A percentile compares a stretch with the other conserved stretches of the same genome.
These are phyloP conservation scores for Diplodia mutila DNA, from an alignment of 2,329 filamentous ascomycete species.

Conservation along the genomic window DNA sequence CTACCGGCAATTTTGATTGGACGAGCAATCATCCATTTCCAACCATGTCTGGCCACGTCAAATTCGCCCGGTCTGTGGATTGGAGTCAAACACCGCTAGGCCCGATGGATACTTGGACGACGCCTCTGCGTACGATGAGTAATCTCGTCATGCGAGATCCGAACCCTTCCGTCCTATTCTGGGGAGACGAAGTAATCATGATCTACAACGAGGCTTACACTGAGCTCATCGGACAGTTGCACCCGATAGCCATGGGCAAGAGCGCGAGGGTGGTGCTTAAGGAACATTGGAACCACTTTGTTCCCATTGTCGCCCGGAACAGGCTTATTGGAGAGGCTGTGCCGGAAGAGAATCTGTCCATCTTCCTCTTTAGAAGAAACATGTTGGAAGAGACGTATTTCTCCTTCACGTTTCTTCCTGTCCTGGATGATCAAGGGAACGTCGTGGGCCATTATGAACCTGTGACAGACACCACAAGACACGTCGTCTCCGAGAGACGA, in stretches of 20 bases:
- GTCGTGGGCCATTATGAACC: constrained; percentile 76
- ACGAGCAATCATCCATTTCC: constrained; percentile 17
- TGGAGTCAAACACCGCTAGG: constrained; percentile 56
- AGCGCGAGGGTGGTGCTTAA: constrained; percentile 65
- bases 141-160: constrained; percentile 40
- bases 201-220: constrained; percentile 45
- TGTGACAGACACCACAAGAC: constrained; percentile 74
- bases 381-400: constrained; percentile 79
- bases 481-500: constrained; percentile 53
- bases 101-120: constrained; percentile 52
- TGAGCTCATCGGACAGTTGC: constrained; percentile 35
- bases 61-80: constrained; percentile 49
- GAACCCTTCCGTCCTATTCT: constrained; percentile 45
- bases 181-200: constrained; percentile 44
- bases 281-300: constrained; percentile 60
- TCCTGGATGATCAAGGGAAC: constrained; percentile 69
- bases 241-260: constrained; percentile 63
- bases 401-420: constrained; percentile 75
- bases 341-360: constrained; percentile 66
- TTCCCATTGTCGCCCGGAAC: constrained; percentile 33
- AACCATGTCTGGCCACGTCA: constrained; percentile 35
- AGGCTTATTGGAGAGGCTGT: constrained; percentile 32
- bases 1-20: constrained; percentile 43
- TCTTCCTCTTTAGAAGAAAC: constrained; percentile 69
- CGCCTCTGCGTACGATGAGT: constrained; percentile 49